Base-by-base conservation (phyloP, 2,329 filamentous ascomycete genomes). In the Aspergillus texensis region DNA sequence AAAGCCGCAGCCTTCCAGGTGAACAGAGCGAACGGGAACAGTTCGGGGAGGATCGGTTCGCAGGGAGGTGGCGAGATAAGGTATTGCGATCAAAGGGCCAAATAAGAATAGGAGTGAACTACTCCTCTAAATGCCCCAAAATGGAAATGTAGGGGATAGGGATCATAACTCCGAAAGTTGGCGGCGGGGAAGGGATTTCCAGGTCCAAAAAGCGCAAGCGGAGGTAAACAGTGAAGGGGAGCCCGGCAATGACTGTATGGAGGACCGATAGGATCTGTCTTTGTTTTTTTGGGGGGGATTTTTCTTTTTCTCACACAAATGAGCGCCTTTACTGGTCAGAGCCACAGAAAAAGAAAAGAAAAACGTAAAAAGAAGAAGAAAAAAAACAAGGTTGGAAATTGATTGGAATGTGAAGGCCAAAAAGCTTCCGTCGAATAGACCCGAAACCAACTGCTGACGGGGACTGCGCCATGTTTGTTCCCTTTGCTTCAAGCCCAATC, bases 121-220 rank as follows among this genome's bases (percentile, higher is more conserved):
- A 64, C 65, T 65, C 62, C 65, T 64, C 65, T 46, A 60, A 36
- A 50, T 62, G 60, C 63, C 64, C 67, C 58, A 34, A 60, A 61
- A 55, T 65, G 60, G 62, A 39, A 45, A 64, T 58, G 66, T 64
- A 71, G 68, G 68, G 65, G 68, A 65, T 66, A 64, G 65, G 68
- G 62, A 67, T 52, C 67, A 69, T 70, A 61, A 66, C 65, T 65
- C 58, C 53, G 59, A 63, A 56, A 61, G 61, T 60, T 62, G 55
- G 66, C 56, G 62, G 68, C 62, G 64, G 65, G 61, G 57, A 63
- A 56, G 62, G 62, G 46, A 56, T 61, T 24, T 56, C 39, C 60
- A 56, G 62, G 61, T 60, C 46, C 54, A 62, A 61, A 45, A 54
- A 59, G 60, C 53, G 43, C 54, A 52, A 45, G 58, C 53, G 41